Percentiles rank a stretch among this genome's conserved stretches.
Conservation (phyloP, 345 rosid species). For the Aurinia saxatilis region DNA sequence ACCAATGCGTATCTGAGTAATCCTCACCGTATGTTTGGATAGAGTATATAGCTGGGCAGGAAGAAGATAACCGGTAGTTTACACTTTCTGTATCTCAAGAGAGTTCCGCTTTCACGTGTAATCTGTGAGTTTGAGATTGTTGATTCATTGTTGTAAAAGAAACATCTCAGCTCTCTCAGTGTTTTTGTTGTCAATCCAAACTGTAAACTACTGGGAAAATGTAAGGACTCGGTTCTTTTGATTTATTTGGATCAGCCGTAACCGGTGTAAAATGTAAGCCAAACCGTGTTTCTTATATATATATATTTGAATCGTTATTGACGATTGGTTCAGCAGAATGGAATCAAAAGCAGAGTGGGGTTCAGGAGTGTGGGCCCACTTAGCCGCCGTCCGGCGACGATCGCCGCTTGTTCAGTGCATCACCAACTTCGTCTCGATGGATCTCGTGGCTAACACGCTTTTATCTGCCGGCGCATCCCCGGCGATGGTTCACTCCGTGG, state of each 20-base stretch:
- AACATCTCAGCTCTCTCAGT: conserved; percentile 6
- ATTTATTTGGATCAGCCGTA: not conserved
- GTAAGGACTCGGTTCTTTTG: not conserved
- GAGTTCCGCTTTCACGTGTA: conserved; percentile 5
- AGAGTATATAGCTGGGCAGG: conserved; percentile 14
- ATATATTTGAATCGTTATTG: not conserved
- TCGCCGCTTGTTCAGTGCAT: conserved; percentile 89
- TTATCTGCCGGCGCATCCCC: conserved; percentile 89
- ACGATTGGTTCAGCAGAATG: conserved; percentile 1
- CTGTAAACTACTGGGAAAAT: not conserved
- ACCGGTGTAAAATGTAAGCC: not conserved
- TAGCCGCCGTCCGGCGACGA: conserved; percentile 37
- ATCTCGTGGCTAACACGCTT: conserved; percentile 77
- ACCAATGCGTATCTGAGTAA: conserved; percentile 54
- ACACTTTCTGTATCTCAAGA: conserved; percentile 5
- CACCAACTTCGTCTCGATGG: conserved; percentile 92
- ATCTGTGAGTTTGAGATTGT: conserved; percentile 9
- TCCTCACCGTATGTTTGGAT: not conserved
- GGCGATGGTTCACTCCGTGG: conserved; percentile 71
- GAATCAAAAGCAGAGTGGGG: conserved; percentile 19
- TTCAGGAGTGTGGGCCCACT: conserved; percentile 31
- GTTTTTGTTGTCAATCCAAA: not conserved
- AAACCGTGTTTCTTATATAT: conserved; percentile 8
- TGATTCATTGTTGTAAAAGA: conserved; percentile 17
- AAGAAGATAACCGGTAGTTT: not conserved